Base-by-base conservation (phyloP, 352 stramenopile species). In the Pythium diclinum region DNA sequence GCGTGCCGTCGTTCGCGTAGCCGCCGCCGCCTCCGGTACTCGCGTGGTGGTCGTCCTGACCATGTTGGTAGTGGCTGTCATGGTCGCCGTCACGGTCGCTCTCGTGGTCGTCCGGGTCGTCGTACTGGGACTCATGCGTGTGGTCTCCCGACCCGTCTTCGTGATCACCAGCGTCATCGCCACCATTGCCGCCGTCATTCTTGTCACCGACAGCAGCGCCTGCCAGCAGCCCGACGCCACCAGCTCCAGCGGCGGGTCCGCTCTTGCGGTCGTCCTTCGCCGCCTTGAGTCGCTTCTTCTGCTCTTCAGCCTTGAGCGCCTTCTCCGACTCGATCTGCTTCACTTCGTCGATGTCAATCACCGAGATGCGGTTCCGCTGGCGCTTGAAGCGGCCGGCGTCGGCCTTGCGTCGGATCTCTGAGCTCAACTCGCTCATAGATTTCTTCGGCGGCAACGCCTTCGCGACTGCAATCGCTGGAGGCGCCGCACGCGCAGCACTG, bases 251-350 rank as follows among this genome's bases (percentile, higher is more conserved):
- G 67, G 63, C 30, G 81, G 6, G 13, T 49, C 30, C 47, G 11
- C 17, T 58, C 51, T 73, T 68, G 32, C 59, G 54, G 3, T 71
- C 58, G 5, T 73, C 67, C 36, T 73, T 73, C 9, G 67, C 61
- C 14, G 57, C 47, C 55, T 88, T 89, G 51, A 88, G 81, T 47
- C 86, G 84, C 69, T 94, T 94, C 25, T 82, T 76, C 38, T 68
- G 65, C 42, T 93, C 86, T 63, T 94, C 86, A 1, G 86, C 86
- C 56, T 92, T 92, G 44, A 86, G 83, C 16, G 83, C 86, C 59
- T 94, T 94, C 55, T 94, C 86, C 17, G 79, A 85, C 58, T 93
- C 84, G 56, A 94, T 94, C 70, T 94, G 86, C 70, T 94, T 94
- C 7, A 94, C 83, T 56, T 94, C 86, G 21, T 94, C 87, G 33